phyloP scores from a whole-genome alignment of 2,329 filamentous ascomycete species.

The Scedosporium minutisporum region DNA sequence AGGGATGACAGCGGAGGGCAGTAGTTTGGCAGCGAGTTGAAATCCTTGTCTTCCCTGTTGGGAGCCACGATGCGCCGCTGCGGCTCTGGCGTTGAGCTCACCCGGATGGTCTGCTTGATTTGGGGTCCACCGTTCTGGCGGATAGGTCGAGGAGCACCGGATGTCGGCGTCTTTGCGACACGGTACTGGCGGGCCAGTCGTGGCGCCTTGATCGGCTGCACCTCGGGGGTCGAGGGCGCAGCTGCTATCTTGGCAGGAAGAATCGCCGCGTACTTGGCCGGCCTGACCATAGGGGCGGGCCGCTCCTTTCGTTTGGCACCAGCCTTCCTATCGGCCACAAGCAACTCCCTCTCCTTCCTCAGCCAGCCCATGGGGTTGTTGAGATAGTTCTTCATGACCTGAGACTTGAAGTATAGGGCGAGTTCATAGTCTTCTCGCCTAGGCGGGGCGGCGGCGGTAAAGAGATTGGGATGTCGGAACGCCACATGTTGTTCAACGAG shows the following conservation, averaged over 20 bases:
- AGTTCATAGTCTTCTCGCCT: slow-evolving; percentile 44
- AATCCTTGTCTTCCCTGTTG: slow-evolving; percentile 77
- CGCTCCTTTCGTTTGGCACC: slow-evolving; percentile 18
- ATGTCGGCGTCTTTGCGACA: slow-evolving; percentile 23
- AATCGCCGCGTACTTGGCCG: slow-evolving; percentile 24
- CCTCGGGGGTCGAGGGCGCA: not conserved
- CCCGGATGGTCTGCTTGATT: not conserved
- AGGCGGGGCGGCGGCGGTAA: slow-evolving; percentile 36
- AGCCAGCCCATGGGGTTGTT: slow-evolving; percentile 38
- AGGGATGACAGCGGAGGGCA: slow-evolving; percentile 61
- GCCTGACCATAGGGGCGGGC: not conserved
- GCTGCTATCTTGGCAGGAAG: slow-evolving; percentile 28
- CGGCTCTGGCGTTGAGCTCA: slow-evolving; percentile 13
- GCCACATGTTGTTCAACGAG: slow-evolving; percentile 42
- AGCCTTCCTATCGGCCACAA: slow-evolving; percentile 37
- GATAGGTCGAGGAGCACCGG: slow-evolving; percentile 22
- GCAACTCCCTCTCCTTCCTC: slow-evolving; percentile 35
- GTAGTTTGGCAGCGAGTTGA: slow-evolving; percentile 59
- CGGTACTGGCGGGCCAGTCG: slow-evolving; percentile 11
- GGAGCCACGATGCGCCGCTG: slow-evolving; percentile 43
- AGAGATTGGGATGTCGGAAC: slow-evolving; percentile 30
- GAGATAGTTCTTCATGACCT: slow-evolving; percentile 36
- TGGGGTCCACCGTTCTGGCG: slow-evolving; percentile 15
- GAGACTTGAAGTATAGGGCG: slow-evolving; percentile 41
- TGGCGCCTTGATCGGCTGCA: not conserved